Base-by-base conservation (phyloP, 2,329 filamentous ascomycete species). In the Sordariomycetes sp. region DNA sequence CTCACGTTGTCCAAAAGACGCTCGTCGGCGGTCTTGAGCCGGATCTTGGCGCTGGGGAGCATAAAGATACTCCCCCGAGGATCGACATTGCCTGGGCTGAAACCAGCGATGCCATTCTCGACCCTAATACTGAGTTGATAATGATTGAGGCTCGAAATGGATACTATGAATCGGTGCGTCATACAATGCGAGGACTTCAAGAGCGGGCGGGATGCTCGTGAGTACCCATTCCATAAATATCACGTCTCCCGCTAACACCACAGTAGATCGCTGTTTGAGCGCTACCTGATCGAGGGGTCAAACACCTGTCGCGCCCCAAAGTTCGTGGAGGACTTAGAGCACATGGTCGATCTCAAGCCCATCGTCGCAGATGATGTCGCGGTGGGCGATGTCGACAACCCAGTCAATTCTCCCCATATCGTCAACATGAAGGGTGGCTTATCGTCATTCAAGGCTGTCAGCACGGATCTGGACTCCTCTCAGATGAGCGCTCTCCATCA, bases 91-190 rank as follows among this genome's bases (percentile, higher is more conserved):
- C 86, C 64, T 91, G 90, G 72, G 79, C 80, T 0, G 69, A 77
- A 8, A 64, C 74, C 0, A 71, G 80, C 2, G 80, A 90, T 25
- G 72, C 84, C 0, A 59, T 78, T 2, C 74, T 95, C 54, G 86
- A 96, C 63, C 83, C 89, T 0, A 76, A 79, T 17, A 68, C 79
- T 36, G 82, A 87, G 62, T 85, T 84, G 67, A 69, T 91, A 12
- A 95, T 96, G 88, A 72, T 96, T 0, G 89, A 96, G 65, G 78
- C 86, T 1, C 79, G 84, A 2, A 69, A 70, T 0, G 85, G 87
- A 1, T 95, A 90, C 65, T 96, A 82, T 61, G 91, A 96, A 67
- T 82, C 87, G 0, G 77, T 81, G 42, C 78, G 88, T 0, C 82
- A 95, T 13, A 12, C 54, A 54, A 17, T 58, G 32, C 24, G 10